These are phyloP conservation scores for Epichloe amarillans DNA, from an alignment of 2,329 filamentous ascomycete genomes.

Conservation along the genomic window DNA sequence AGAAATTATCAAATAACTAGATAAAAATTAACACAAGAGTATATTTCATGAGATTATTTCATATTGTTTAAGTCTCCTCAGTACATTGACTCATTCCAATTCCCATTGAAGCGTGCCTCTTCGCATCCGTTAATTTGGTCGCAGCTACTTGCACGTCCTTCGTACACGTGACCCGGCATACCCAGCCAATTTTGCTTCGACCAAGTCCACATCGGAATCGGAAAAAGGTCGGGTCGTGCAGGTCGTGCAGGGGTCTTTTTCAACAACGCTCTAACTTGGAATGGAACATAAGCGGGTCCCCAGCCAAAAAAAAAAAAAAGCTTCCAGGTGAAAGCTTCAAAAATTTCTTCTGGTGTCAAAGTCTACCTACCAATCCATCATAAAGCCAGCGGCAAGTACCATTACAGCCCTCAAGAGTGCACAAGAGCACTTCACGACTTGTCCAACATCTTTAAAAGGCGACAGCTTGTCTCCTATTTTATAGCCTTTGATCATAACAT, in stretches of 20 bases:
- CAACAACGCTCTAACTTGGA: constrained; percentile 4
- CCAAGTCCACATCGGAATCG: neutral
- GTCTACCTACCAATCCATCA: neutral
- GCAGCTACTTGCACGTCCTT: neutral
- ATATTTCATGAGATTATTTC: neutral
- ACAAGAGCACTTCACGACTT: neutral
- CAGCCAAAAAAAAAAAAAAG: constrained; percentile 12
- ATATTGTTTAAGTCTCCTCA: neutral
- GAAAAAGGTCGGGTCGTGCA: constrained; percentile 7
- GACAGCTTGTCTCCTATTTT: neutral
- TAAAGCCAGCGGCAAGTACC: constrained; percentile 9
- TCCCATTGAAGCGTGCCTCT: neutral
- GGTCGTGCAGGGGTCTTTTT: constrained; percentile 1
- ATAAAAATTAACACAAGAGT: neutral
- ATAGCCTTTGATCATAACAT: neutral
- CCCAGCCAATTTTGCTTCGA: neutral
- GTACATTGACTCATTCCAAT: neutral
- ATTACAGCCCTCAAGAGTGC: constrained; percentile 1
- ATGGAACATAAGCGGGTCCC: constrained; percentile 7
- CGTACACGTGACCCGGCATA: neutral
- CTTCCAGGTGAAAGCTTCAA: constrained; percentile 21
- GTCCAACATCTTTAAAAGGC: neutral
- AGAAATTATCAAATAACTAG: neutral
- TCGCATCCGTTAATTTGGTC: neutral
- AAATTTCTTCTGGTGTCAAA: constrained; percentile 22